phyloP scores from a whole-genome alignment of 2,329 filamentous ascomycete species.

The Talaromyces funiculosus region DNA sequence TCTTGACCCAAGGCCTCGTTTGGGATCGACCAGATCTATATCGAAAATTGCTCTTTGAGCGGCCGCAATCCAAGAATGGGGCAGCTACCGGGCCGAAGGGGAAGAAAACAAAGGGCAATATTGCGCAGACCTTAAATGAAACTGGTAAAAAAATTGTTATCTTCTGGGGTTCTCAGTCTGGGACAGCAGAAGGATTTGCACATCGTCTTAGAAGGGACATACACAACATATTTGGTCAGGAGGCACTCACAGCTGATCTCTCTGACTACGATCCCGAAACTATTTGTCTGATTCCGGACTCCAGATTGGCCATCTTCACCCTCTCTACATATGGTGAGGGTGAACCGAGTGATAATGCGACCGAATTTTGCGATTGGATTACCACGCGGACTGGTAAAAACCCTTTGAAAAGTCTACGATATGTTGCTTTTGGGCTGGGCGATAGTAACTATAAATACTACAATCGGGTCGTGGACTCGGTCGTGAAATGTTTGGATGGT shows the following conservation, averaged over 20 bases:
- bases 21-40: no score
- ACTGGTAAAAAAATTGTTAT: no score
- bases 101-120: no score
- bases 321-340: not conserved
- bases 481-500: not conserved
- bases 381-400: not conserved
- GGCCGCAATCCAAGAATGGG: no score
- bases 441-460: conserved; percentile 47
- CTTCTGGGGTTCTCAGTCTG: not conserved
- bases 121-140: no score
- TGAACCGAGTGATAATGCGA: not conserved
- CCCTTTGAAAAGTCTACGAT: conserved; percentile 28
- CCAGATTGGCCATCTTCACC: not conserved
- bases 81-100: no score
- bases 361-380: not conserved
- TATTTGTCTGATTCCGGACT: not conserved
- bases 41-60: no score
- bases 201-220: not conserved
- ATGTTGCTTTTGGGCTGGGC: conserved; percentile 41
- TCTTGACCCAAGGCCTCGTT: no score
- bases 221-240: not conserved
- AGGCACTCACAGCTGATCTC: not conserved
- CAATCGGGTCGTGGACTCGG: conserved; percentile 23
- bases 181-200: not conserved
- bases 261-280: not conserved